These are phyloP conservation scores for Exophiala spinifera DNA, from an alignment of 2,329 filamentous ascomycete genomes.

Conservation along the genomic window DNA sequence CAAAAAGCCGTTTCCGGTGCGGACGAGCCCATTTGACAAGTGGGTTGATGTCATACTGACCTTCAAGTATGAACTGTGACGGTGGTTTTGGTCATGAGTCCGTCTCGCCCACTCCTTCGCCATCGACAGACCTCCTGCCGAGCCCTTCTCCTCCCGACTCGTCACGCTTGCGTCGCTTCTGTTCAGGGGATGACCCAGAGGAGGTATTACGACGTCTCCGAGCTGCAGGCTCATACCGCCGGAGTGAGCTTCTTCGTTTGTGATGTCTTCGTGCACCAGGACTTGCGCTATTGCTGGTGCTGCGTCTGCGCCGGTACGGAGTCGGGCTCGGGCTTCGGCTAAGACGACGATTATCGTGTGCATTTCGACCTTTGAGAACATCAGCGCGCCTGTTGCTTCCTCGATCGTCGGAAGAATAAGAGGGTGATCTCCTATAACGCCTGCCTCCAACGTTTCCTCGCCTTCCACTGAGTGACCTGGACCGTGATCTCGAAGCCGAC, in stretches of 20 bases:
- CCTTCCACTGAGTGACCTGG: conserved; percentile 36
- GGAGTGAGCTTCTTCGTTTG: conserved; percentile 44
- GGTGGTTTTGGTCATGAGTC: conserved; percentile 16
- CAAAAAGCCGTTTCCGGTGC: no score
- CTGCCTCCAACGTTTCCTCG: conserved; percentile 32
- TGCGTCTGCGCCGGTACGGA: conserved; percentile 35
- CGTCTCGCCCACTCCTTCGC: conserved; percentile 31
- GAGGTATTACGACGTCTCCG: conserved; percentile 43
- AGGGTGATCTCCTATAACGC: conserved; percentile 45
- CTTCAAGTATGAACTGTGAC: not conserved
- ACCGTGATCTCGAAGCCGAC: conserved; percentile 40
- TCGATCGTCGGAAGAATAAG: conserved; percentile 42
- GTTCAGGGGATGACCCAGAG: conserved; percentile 41
- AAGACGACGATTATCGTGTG: conserved; percentile 42
- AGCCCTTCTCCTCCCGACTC: conserved; percentile 19
- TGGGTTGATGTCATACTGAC: not conserved
- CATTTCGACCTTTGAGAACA: conserved; percentile 46
- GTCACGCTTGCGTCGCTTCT: conserved; percentile 42
- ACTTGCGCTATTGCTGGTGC: conserved; percentile 31
- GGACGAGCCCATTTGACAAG: no score
- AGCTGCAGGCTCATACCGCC: conserved; percentile 44
- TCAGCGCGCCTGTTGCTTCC: conserved; percentile 47
- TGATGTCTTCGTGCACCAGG: conserved; percentile 34
- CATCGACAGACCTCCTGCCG: conserved; percentile 6
- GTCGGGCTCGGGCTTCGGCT: conserved; percentile 39